Base-by-base conservation (phyloP, 2,329 filamentous ascomycete species). In the Diaporthe capsici region DNA sequence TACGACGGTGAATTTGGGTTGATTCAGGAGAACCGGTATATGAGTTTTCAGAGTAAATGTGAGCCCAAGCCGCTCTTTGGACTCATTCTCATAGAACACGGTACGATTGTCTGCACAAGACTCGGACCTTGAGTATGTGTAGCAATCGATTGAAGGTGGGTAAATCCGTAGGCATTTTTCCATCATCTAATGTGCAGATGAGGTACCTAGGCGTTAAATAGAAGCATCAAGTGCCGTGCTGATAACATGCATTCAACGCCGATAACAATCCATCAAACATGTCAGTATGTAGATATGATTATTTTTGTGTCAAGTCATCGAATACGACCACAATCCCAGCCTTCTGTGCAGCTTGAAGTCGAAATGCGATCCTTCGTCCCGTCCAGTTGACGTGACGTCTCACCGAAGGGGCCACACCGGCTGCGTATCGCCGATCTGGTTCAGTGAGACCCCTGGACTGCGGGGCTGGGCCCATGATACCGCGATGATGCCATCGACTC, bases 401-500 rank as follows among this genome's bases (percentile, higher is more conserved):
- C 65, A 28, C 47, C 8, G 8, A 25, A 37, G 31, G 31, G n/a
- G 47, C 47, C 9, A 22, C 31, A 22, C 49, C 65, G 65, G 65
- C 65, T 12, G 49, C 49, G 49, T 70, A 70, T 70, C 65, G 65
- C 49, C 65, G 65, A 70, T 70, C 65, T 42, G 9, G 34, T 12
- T 39, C 13, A 51, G 49, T 2, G 8, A 53, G 42, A 8, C 15
- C 63, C 65, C 65, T 55, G 65, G 65, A 70, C 65, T 70, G 65
- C 65, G 65, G 65, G 65, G 65, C 65, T 53, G 34, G 49, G 65
- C 20, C 65, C 47, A 70, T 70, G 65, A 55, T 70, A 42, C 49
- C 31, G 65, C 65, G 65, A 70, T 70, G 65, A 70, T 70, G 65
- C 65, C 65, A 70, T 70, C 65, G 65, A 70, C 49, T 70, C 34